Percentiles rank a stretch among this genome's conserved stretches.
Evolutionary conservation across 2,329 filamentous ascomycete genomes (phyloP).

Genomic region (Arthrobotrys iridis): DNA sequence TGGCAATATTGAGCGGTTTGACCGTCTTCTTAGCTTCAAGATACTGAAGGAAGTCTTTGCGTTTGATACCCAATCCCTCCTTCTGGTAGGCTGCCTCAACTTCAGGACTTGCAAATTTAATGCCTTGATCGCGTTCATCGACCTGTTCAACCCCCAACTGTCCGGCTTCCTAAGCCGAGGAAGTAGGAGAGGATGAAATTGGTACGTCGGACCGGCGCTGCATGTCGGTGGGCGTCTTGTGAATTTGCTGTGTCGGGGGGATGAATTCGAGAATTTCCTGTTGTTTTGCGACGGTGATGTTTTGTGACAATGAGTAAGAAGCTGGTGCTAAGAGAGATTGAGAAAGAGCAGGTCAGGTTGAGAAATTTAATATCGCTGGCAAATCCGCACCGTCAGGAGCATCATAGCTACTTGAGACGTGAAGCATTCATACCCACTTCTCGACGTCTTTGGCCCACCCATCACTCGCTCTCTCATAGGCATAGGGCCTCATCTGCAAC

Average conservation of each 20-base stretch:
- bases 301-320: background rate
- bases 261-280: too few species aligned
- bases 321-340: background rate
- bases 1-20: slow-evolving; percentile 10
- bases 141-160: background rate
- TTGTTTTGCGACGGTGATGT: background rate
- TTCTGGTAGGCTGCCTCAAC: slow-evolving; percentile 22
- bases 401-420: background rate
- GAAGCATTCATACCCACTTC: background rate
- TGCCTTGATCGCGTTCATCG: background rate
- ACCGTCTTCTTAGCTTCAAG: slow-evolving; percentile 24
- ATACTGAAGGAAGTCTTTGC: slow-evolving; percentile 23
- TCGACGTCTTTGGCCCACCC: background rate
- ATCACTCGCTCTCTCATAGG: background rate
- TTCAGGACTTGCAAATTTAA: background rate
- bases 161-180: background rate
- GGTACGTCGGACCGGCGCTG: background rate
- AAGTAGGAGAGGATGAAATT: background rate
- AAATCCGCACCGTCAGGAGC: background rate
- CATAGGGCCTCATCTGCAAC: too few species aligned
- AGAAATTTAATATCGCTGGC: background rate
- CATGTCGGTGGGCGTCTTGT: too few species aligned
- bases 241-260: too few species aligned
- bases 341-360: background rate
- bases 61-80: slow-evolving; percentile 27